phyloP scores from a whole-genome alignment of 306 rosid genomes.

The Comarum palustre region DNA sequence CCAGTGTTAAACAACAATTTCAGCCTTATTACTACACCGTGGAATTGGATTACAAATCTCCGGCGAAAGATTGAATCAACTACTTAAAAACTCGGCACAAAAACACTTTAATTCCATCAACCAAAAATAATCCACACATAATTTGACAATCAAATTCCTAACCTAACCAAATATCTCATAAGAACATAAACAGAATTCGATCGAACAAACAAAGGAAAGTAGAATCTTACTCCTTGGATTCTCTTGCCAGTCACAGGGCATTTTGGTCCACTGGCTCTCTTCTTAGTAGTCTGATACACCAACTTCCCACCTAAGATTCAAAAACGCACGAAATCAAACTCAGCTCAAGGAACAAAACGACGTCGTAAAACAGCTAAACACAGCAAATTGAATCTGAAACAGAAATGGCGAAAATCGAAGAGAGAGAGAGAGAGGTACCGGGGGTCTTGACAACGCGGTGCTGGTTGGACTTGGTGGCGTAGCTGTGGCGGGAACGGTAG shows the following conservation, averaged over 20 bases:
- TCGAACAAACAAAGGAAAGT: neutral
- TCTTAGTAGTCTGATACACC: constrained; percentile 78
- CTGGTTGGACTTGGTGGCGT: constrained; percentile 88
- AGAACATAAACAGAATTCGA: neutral
- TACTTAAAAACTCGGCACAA: neutral
- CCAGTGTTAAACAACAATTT: no score
- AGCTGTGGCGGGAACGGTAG: constrained; percentile 72
- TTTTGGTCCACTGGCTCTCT: constrained; percentile 92
- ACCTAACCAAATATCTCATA: neutral
- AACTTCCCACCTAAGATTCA: constrained; percentile 64
- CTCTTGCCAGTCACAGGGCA: constrained; percentile 94
- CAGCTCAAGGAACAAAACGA: neutral
- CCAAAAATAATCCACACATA: no score
- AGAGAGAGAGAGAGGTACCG: constrained; percentile 34
- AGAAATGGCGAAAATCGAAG: neutral
- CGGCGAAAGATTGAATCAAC: neutral
- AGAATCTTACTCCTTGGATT: constrained; percentile 72
- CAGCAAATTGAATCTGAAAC: neutral
- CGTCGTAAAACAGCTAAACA: no score
- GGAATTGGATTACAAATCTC: neutral
- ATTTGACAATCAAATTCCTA: neutral
- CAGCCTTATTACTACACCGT: neutral
- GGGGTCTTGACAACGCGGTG: constrained; percentile 84
- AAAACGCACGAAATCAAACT: neutral
- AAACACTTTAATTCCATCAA: neutral